Percentiles rank a stretch among this genome's conserved stretches.
phyloP scores from a whole-genome alignment of 2,329 filamentous ascomycete species.

The Venturiaceae sp. region DNA sequence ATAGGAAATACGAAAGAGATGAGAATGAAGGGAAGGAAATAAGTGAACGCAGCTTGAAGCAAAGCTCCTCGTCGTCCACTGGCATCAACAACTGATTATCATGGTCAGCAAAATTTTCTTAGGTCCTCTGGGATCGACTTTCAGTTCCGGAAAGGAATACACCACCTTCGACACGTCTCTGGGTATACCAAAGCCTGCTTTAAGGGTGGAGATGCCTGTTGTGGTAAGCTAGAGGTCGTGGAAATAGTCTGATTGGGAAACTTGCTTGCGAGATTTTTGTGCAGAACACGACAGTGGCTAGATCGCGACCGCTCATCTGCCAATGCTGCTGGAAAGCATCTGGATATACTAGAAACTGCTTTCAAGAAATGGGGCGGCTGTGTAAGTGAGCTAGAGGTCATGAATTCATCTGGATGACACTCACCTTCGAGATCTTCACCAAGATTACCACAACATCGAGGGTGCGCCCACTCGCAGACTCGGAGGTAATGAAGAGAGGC shows the following conservation, averaged over 20 bases:
- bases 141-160: too few relatives aligned
- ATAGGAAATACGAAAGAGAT: not conserved
- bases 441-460: not conserved
- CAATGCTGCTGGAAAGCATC: not conserved
- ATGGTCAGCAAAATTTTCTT: not conserved
- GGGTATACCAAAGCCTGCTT: too few relatives aligned
- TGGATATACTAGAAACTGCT: not conserved
- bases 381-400: not conserved
- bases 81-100: not conserved
- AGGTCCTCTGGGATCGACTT: not conserved
- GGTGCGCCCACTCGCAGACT: not conserved
- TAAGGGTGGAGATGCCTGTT: too few relatives aligned
- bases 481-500: not conserved
- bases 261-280: not conserved
- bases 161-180: too few relatives aligned
- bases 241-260: not conserved
- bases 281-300: not conserved
- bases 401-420: not conserved
- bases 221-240: not conserved
- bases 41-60: not conserved
- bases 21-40: not conserved
- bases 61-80: not conserved
- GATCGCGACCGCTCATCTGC: not conserved
- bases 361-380: not conserved
- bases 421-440: not conserved